These are phyloP conservation scores for Draba incana DNA, from an alignment of 345 rosid genomes.

Conservation along the genomic window DNA sequence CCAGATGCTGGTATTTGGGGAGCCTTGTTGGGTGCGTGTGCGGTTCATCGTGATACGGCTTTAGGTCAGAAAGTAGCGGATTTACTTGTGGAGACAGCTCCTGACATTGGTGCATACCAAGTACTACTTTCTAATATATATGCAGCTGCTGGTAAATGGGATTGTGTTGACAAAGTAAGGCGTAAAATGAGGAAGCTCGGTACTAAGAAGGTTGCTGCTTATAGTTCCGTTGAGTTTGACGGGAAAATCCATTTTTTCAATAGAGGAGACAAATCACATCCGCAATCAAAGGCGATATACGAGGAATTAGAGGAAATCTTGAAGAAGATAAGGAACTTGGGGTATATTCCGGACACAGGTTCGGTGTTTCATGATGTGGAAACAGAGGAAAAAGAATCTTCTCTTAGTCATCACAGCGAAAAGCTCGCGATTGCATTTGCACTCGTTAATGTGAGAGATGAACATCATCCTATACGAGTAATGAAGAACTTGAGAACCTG, in stretches of 20 bases:
- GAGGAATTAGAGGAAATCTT: slow-evolving; percentile 50
- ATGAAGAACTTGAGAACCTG: slow-evolving; percentile 70
- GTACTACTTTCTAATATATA: slow-evolving; percentile 58
- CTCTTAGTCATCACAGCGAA: slow-evolving; percentile 60
- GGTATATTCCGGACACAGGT: slow-evolving; percentile 57
- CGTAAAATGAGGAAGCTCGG: slow-evolving; percentile 52
- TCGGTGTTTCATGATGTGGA: slow-evolving; percentile 65
- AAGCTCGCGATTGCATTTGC: slow-evolving; percentile 66
- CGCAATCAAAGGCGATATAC: slow-evolving; percentile 49
- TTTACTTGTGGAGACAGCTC: slow-evolving; percentile 48
- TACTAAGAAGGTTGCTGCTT: slow-evolving; percentile 53
- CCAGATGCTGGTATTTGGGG: slow-evolving; percentile 54
- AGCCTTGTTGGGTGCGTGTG: slow-evolving; percentile 55
- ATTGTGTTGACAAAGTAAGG: slow-evolving; percentile 53
- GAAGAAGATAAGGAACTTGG: slow-evolving; percentile 50
- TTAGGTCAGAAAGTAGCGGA: slow-evolving; percentile 55
- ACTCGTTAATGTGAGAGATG: slow-evolving; percentile 44
- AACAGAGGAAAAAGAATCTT: slow-evolving; percentile 62
- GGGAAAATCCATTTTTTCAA: slow-evolving; percentile 55
- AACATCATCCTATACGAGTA: slow-evolving; percentile 48
- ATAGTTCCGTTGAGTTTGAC: slow-evolving; percentile 56
- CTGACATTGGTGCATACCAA: slow-evolving; percentile 53
- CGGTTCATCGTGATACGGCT: slow-evolving; percentile 47
- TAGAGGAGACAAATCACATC: slow-evolving; percentile 63
- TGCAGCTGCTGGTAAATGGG: slow-evolving; percentile 56